These are phyloP conservation scores for Annulohypoxylon bovei DNA, from an alignment of 495 filamentous ascomycete genomes.

Conservation along the genomic window DNA sequence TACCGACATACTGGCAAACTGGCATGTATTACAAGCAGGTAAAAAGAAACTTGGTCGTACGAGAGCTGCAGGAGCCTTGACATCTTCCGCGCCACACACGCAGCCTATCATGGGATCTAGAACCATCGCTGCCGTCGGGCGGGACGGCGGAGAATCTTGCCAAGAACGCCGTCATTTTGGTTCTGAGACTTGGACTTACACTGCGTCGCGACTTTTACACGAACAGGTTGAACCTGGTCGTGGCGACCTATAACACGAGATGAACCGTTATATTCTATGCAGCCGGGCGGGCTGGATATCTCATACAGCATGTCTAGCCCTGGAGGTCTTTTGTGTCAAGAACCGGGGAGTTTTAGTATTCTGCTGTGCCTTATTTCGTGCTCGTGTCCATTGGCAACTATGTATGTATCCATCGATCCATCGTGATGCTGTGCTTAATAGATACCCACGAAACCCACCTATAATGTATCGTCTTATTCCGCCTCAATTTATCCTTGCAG, in stretches of 20 bases:
- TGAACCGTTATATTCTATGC: constrained; percentile 11
- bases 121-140: constrained; percentile 1
- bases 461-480: constrained; percentile 2
- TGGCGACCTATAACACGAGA: constrained; percentile 35
- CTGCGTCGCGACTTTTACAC: background rate
- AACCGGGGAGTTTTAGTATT: background rate
- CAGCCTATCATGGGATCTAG: constrained; percentile 13
- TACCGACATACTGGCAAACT: background rate
- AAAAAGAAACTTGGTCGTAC: constrained; percentile 16
- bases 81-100: constrained; percentile 25
- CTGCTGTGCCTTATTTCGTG: constrained; percentile 20
- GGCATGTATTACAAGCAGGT: background rate
- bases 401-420: constrained; percentile 4
- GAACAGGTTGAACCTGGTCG: constrained; percentile 1
- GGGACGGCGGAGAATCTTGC: background rate
- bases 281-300: constrained; percentile 12
- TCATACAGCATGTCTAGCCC: background rate
- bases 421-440: background rate
- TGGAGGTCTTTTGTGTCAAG: constrained; percentile 10
- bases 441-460: background rate
- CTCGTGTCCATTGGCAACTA: background rate
- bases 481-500: constrained; percentile 9
- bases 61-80: constrained; percentile 20
- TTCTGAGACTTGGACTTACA: constrained; percentile 1
- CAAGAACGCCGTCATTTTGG: constrained; percentile 17